Evolutionary conservation across 2,329 filamentous ascomycete genomes (phyloP), one percentile per base, ranked within the genome.

Genomic region (Cladosporium sp.): DNA sequence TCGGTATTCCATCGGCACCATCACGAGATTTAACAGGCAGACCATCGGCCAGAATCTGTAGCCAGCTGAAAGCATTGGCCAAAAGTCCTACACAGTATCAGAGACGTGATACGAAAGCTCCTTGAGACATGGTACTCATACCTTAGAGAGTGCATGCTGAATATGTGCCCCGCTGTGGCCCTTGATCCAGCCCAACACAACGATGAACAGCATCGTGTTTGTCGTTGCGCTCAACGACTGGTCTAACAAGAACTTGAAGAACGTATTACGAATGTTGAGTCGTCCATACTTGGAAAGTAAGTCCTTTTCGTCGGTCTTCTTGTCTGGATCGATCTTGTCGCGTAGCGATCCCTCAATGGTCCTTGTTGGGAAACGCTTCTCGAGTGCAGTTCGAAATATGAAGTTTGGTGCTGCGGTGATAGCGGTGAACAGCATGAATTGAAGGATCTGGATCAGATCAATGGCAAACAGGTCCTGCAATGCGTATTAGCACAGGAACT

Each of bases 11-110:
- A 89, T 80, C n/a, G 84, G 86, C 56, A 86, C 78, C 54, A 89
- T 71, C 2, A 82, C 77, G 62, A 87, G 91, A 73, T 87, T 87
- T 54, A 88, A 63, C 20, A 86, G 64, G 55, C 83, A 85, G 17
- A 91, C 82, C 3, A 78, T 60, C 1, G 88, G 88, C 80, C 88
- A 89, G 51, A 91, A 74, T 61, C 80, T 84, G 69, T 85, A 82
- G 1, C 88, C 85, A 0, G 89, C 88, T 37, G 72, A 62, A 59
- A 89, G 74, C 52, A 92, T 75, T 0, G 77, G 74, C 61, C 60
- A 63, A 51, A 65, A 66, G 20, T 61, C 49, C 41, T 54, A 18
- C n/a, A 15, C 12, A 36, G 32, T n/a, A n/a, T 36, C 15, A 18
- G n/a, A 15, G 13, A n/a, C 22, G 22, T 27, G 22, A 27, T 27